Conservation (phyloP, 768 basidiomycete genomes). For the Dioszegia hungarica region DNA sequence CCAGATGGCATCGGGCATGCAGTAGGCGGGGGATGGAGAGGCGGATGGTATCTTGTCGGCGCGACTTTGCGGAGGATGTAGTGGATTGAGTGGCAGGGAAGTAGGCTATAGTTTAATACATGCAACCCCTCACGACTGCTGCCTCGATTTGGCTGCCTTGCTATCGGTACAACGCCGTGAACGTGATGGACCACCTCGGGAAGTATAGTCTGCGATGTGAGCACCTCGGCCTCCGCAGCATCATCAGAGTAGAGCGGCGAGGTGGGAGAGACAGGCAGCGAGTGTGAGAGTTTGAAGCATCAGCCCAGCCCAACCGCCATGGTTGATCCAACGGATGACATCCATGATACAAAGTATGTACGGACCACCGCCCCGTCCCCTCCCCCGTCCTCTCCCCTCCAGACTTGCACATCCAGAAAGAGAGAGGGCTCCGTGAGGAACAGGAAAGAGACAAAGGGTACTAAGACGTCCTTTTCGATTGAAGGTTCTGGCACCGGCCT, state of each 20-base stretch:
- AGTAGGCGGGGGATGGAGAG: background rate
- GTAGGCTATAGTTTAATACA: conserved; percentile 5
- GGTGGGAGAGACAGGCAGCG: too few relatives aligned
- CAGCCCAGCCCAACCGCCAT: too few relatives aligned
- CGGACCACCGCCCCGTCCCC: conserved; percentile 18
- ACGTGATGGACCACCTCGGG: too few relatives aligned
- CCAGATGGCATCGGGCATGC: conserved; percentile 46
- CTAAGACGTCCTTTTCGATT: conserved; percentile 28
- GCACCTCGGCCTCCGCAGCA: too few relatives aligned
- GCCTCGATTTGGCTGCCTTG: too few relatives aligned
- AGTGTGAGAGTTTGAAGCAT: too few relatives aligned
- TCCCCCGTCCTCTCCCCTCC: conserved; percentile 1
- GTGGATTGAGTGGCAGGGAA: too few relatives aligned
- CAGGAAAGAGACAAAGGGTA: conserved; percentile 16
- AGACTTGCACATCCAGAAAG: conserved; percentile 7
- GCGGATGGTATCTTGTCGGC: background rate
- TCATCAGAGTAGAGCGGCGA: too few relatives aligned
- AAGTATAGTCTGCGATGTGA: too few relatives aligned
- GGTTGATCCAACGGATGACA: too few relatives aligned
- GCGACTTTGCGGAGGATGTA: background rate
- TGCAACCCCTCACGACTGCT: conserved; percentile 12
- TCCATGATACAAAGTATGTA: conserved; percentile 9
- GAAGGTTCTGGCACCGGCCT: conserved; percentile 21
- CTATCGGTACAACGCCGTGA: too few relatives aligned
- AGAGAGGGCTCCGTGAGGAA: background rate